Conservation (phyloP, 1,284 basidiomycete species). For the Polyporus tsugae region DNA sequence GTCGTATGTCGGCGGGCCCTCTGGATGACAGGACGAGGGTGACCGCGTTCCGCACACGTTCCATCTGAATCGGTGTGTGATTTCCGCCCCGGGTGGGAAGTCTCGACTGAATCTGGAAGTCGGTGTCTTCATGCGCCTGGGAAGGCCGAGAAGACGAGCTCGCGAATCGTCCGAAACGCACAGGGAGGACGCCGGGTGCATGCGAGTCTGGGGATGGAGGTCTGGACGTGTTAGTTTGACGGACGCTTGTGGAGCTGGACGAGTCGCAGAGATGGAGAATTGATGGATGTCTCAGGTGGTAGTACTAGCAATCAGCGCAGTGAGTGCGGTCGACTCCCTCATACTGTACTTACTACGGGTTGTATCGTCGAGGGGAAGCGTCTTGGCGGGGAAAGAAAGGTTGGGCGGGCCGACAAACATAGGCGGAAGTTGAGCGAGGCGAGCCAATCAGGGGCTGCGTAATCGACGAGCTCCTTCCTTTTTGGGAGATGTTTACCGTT, state of each 20-base stretch:
- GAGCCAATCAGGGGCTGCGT: conserved; percentile 28
- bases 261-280: background rate
- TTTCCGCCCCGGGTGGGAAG: conserved; percentile 4
- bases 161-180: background rate
- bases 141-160: background rate
- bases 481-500: conserved; percentile 31
- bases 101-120: background rate
- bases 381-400: background rate
- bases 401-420: background rate
- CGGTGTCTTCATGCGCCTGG: background rate
- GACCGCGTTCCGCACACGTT: background rate
- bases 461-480: conserved; percentile 26
- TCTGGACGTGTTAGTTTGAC: background rate
- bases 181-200: background rate
- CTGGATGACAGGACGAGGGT: background rate
- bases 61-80: conserved; percentile 4
- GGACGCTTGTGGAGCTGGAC: background rate
- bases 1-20: too few species aligned
- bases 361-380: background rate
- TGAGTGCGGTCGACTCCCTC: too few species aligned
- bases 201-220: background rate
- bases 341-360: too few species aligned
- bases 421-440: conserved; percentile 17
- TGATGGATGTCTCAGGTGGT: background rate
- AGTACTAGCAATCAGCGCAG: background rate